Base-by-base conservation (phyloP, 768 basidiomycete genomes). In the Tulasnella sp. region DNA sequence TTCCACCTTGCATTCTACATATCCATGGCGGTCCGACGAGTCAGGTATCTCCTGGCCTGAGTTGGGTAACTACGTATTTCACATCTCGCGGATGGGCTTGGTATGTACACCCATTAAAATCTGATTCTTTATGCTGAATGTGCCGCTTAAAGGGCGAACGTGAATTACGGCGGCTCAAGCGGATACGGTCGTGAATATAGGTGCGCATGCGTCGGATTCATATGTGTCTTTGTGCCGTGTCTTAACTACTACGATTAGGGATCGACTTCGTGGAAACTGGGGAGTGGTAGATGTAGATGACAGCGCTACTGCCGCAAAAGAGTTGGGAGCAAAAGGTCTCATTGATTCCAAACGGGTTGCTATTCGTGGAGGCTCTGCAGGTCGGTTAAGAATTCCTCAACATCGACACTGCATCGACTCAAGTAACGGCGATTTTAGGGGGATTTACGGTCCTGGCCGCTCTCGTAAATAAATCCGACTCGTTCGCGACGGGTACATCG, bases 91-190 rank as follows among this genome's bases (percentile, higher is more conserved):
- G 86, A 26, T 88, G 78, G 72, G 84, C 77, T n/a, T 87, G 84
- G 86, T 85, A 64, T 55, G 73, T 59, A 8, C 8, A 27, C 19
- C 45, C 26, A 48, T 48, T 27, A 23, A 9, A 23, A 23, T 24
- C 19, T 24, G 27, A 19, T 29, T n/a, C 17, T 56, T 8, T 24
- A 11, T 17, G 19, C 4, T 10, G n/a, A 4, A n/a, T 21, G n/a
- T 13, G 1, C 26, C 63, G 0, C 58, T 58, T 34, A 51, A 60
- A 81, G 85, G 79, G 65, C 86, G 34, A 84, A 85, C 56, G 85
- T 91, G 44, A 84, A 90, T 65, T 85, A 88, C 61, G 78, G 85
- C 1, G 89, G 88, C 0, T 86, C 84, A 0, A 80, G 80, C 3
- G 83, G 86, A 0, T 88, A 83, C 65, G 88, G 88, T 0, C 77